Base-by-base conservation (phyloP, 768 basidiomycete species). In the Neoboletus magnificus region DNA sequence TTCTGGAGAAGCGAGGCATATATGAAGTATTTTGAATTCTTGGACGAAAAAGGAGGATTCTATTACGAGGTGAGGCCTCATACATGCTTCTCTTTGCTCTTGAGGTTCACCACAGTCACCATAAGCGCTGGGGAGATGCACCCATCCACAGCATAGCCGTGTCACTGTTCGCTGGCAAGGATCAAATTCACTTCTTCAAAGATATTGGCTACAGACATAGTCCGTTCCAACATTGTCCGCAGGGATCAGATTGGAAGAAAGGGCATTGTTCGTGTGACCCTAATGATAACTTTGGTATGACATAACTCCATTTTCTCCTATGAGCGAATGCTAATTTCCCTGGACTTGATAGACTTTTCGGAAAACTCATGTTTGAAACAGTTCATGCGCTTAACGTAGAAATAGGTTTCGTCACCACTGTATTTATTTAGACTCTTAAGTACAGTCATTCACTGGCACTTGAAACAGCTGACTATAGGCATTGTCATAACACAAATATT, bases 141-240 rank as follows among this genome's bases (percentile, higher is more conserved):
- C 85, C 85, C 11, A 83, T 93, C 9, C 91, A 93, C 66, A 90
- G 87, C 51, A 93, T 98, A 55, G 96, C 90, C 35, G 94, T 89
- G 1, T 87, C 95, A 0, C 76, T 98, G 10, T 91, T 98, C 61
- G 88, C 92, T 0, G 81, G 80, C 68, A 94, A 91, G 68, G 88
- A 92, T 18, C 89, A 93, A 71, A 85, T 98, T 41, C 91, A 97
- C 71, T 98, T 92, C 76, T 98, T 98, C 79, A 82, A 87, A 60
- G 93, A 98, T 66, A 91, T 98, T 48, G 95, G 86, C 4, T 98
- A 97, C 69, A 81, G 86, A 33, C 94, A 98, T 64, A 87, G 92
- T 62, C 93, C 93, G 12, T 98, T 98, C 83, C 91, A 93, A 70
- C 93, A 93, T 70, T 93, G 95, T 69, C 87, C 88, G 0, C 82